Evolutionary conservation across 257 asterid species (phyloP), one percentile per base, ranked within the genome.

Genomic region (Perilla frutescens): DNA sequence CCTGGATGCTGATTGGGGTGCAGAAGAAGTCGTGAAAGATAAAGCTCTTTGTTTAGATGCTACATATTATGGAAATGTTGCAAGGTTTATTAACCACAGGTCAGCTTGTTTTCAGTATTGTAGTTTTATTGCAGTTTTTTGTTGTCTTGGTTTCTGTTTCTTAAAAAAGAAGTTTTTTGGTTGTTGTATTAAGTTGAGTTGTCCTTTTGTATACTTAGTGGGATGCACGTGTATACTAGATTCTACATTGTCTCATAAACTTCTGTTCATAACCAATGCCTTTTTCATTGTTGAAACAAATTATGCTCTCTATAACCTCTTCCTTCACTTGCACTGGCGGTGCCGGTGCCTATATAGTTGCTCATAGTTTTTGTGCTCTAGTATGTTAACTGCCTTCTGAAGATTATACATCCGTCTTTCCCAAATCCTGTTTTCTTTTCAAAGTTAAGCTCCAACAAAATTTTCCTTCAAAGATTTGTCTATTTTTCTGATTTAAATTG

Each of bases 31-130:
- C 65, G 78, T 87, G 49, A 92, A 88, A 81, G 97, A 95, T 66
- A 94, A 92, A 72, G 96, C 99, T 72, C 93, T 95, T 71, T 95
- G 96, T 77, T 82, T 95, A 76, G 97, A 92, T 83, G 96, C 96
- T 71, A 87, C 98, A 45, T 75, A 72, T 77, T 95, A 83, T 77
- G 99, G 98, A 65, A 95, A 95, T 85, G 88, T 90, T 72, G 94
- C 91, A 39, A 89, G 97, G 82, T 92, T 92, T 81, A 89, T 95
- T 36, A 95, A 95, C 80, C 99, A 89, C 81, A 89, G 96, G 99
- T 91, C 71, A 62, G 78, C 68, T 66, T 32, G 29, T 71, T 69
- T 20, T 60, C 26, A 43, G 61, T 54, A 36, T 65, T 59, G 59
- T 60, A 74, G 61, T 51, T 50, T 68, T 49, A 36, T 34, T 60